Conservation (phyloP, 2,329 filamentous ascomycete genomes). For the Rugonectria rugulosa region DNA sequence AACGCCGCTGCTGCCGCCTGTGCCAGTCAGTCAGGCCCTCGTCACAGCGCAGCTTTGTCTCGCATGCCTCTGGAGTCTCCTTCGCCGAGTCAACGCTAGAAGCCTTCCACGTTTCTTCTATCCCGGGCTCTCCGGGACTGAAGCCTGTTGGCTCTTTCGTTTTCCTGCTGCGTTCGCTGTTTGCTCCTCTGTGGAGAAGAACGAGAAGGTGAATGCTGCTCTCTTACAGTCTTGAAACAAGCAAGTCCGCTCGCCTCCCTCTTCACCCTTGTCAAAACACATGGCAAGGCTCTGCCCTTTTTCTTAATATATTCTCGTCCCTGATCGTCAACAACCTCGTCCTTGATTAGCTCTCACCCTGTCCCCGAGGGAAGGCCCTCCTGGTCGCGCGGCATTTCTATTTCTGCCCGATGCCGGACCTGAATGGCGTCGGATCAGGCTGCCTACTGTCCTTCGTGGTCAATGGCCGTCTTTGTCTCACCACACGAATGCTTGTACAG, state of each 20-base stretch:
- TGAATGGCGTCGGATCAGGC: conserved; percentile 21
- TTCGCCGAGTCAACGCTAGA: conserved; percentile 25
- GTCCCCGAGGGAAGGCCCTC: conserved; percentile 26
- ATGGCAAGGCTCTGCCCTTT: not conserved
- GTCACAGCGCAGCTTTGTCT: too few species aligned
- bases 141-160: not conserved
- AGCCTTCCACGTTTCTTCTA: conserved; percentile 10
- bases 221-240: conserved; percentile 3
- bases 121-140: conserved; percentile 26
- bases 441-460: not conserved
- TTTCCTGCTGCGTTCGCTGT: not conserved
- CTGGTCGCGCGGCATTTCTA: conserved; percentile 36
- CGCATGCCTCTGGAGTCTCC: too few species aligned
- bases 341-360: conserved; percentile 3
- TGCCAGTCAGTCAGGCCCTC: too few species aligned
- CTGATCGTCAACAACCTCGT: conserved; percentile 9
- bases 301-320: not conserved
- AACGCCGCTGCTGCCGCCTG: not conserved
- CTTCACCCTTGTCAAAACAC: not conserved
- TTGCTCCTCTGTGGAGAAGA: not conserved
- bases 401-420: conserved; percentile 16
- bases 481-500: not conserved
- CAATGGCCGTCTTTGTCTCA: not conserved
- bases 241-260: too few species aligned
- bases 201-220: not conserved